A percentile compares a stretch with the other conserved stretches of the same genome.
phyloP scores from a whole-genome alignment of 2,329 filamentous ascomycete species.

The Neoascochyta sp. region DNA sequence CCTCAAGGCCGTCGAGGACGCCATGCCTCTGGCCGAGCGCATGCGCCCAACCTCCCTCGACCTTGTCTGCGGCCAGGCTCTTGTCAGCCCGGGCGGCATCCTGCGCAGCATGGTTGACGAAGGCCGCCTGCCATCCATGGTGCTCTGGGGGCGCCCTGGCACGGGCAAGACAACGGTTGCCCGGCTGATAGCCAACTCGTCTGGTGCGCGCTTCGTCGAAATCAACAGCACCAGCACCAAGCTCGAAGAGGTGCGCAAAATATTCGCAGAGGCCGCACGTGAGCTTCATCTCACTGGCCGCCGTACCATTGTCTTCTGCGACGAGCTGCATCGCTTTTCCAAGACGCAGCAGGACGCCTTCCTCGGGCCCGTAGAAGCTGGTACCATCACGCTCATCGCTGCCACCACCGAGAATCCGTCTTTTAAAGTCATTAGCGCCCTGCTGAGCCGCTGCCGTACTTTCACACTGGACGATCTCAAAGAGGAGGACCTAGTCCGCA shows the following conservation, averaged over 20 bases:
- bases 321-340: slow-evolving; percentile 90
- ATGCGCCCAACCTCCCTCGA: slow-evolving; percentile 85
- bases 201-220: slow-evolving; percentile 77
- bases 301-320: slow-evolving; percentile 95
- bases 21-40: slow-evolving; percentile 84
- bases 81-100: slow-evolving; percentile 81
- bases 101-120: slow-evolving; percentile 81
- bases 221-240: slow-evolving; percentile 90
- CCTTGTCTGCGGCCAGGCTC: slow-evolving; percentile 84
- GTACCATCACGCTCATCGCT: slow-evolving; percentile 85
- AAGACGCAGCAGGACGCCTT: slow-evolving; percentile 96
- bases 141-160: slow-evolving; percentile 81
- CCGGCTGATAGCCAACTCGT: slow-evolving; percentile 77
- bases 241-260: slow-evolving; percentile 85
- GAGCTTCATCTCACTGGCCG: slow-evolving; percentile 78
- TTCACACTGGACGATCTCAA: slow-evolving; percentile 79
- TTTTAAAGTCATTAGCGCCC: slow-evolving; percentile 84
- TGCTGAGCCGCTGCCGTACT: slow-evolving; percentile 84
- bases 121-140: slow-evolving; percentile 87
- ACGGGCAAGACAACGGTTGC: slow-evolving; percentile 92
- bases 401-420: slow-evolving; percentile 97
- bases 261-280: slow-evolving; percentile 78
- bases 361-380: slow-evolving; percentile 83
- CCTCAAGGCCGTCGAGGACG: slow-evolving; percentile 58
- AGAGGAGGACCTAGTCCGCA: slow-evolving; percentile 66